Evolutionary conservation across 139 green algal genomes (phyloP), one percentile per base, ranked within the genome.

Genomic region (Haematococcus lacustris): DNA sequence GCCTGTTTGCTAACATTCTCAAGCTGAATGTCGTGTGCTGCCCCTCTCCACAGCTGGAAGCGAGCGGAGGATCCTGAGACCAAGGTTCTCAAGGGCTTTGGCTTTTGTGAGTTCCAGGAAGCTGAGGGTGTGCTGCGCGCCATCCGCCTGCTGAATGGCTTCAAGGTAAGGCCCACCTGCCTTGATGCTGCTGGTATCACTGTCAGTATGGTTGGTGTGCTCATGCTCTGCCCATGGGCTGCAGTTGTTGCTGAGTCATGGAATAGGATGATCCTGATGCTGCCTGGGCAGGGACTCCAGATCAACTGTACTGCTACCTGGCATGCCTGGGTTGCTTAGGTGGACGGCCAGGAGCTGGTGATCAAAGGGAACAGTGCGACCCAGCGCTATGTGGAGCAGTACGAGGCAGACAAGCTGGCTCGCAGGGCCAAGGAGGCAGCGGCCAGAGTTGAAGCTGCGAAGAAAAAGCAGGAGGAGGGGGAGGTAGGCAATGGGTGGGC

Each of bases 71-170:
- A 97, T 65, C 86, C 91, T 1, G 84, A 87, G 3, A 96, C 79
- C 0, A 80, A 87, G 35, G 65, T 76, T 47, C 77, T 76, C 40
- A 98, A 97, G 71, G 89, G 88, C 9, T 97, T 97, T 85, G 93
- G 93, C 30, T 97, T 97, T 63, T 92, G 84, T 63, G 93, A 96
- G 71, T 98, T 91, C 75, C 85, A 88, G 70, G 81, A 91, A 38
- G 81, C 83, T 0, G 84, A 94, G 71, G 89, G 86, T 2, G 87
- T 90, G 21, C 68, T 79, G 32, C 66, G 76, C 0, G 78, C 76
- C 30, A 78, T 82, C 32, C 72, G 75, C 2, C 64, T 94, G 2
- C 59, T 89, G 47, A 87, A 88, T 25, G 80, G 86, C 33, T 51
- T 93, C 32, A 93, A 93, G 64, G 73, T 86, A 34, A 70, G n/a